phyloP scores from a whole-genome alignment of 2,329 filamentous ascomycete genomes.

The Aspergillus candidus region DNA sequence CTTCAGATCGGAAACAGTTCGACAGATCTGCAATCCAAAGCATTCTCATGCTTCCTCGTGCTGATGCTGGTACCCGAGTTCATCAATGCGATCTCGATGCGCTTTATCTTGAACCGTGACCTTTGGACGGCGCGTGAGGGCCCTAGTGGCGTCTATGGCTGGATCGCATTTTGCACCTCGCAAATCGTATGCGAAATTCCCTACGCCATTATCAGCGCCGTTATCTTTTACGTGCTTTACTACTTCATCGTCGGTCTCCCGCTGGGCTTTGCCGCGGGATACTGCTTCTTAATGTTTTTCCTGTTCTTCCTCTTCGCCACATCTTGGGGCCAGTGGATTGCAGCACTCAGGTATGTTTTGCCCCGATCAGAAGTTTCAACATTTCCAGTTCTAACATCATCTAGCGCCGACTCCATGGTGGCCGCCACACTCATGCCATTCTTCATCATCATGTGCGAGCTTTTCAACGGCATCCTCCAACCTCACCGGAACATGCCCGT shows the following conservation, averaged over 20 bases:
- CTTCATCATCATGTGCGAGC: constrained; percentile 72
- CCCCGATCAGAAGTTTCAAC: constrained; percentile 1
- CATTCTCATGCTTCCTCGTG: constrained; percentile 62
- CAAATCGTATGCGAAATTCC: constrained; percentile 65
- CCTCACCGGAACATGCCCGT: constrained; percentile 68
- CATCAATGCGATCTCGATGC: constrained; percentile 63
- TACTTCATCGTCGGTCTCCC: constrained; percentile 67
- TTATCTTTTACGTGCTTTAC: constrained; percentile 64
- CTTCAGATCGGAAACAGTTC: constrained; percentile 58
- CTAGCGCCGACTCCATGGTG: constrained; percentile 56
- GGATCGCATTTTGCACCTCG: constrained; percentile 63
- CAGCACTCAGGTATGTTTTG: constrained; percentile 57
- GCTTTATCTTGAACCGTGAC: constrained; percentile 63
- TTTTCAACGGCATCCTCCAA: constrained; percentile 84
- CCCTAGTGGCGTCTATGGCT: constrained; percentile 64
- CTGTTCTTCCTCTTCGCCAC: constrained; percentile 66
- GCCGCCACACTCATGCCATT: constrained; percentile 75
- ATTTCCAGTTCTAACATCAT: background rate
- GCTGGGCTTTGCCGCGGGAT: constrained; percentile 57
- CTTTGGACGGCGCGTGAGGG: constrained; percentile 64
- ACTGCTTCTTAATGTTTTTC: constrained; percentile 66
- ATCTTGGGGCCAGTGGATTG: constrained; percentile 73
- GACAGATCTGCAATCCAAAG: constrained; percentile 61
- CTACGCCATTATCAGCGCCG: constrained; percentile 53
- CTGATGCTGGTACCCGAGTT: constrained; percentile 60